Conservation (phyloP, 2,329 filamentous ascomycete genomes). For the Calonectria pauciramosa region DNA sequence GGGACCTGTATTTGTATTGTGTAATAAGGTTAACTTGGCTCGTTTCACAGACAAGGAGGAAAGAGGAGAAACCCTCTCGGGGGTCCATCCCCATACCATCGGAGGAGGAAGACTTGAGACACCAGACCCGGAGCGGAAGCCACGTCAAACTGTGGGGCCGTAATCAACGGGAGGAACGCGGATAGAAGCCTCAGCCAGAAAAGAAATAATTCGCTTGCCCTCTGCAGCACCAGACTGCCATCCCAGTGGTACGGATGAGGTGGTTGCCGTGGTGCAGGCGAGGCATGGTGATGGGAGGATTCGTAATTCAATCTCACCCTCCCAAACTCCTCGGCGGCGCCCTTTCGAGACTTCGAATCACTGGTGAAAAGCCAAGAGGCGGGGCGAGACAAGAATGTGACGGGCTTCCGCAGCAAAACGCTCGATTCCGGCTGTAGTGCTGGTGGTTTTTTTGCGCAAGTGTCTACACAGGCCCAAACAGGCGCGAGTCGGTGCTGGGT, state of each 20-base stretch:
- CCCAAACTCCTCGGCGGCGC: neutral
- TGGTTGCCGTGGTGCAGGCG: neutral
- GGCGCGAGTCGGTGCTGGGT: neutral
- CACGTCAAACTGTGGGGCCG: neutral
- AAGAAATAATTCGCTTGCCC: neutral
- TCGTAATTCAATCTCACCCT: neutral
- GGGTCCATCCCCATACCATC: neutral
- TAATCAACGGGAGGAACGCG: neutral
- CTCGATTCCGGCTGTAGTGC: neutral
- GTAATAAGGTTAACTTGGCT: neutral
- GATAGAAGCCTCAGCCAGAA: neutral
- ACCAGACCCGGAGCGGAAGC: neutral
- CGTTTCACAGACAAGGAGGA: neutral
- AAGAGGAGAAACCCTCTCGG: neutral
- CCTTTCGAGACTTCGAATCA: neutral
- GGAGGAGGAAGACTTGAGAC: neutral
- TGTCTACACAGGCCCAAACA: neutral
- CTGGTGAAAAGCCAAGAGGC: slow-evolving; percentile 7
- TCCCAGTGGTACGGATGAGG: neutral
- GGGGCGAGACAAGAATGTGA: slow-evolving; percentile 10
- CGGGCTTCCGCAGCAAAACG: neutral
- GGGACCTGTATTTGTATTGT: neutral
- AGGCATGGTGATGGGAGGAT: neutral
- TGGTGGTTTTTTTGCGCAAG: neutral
- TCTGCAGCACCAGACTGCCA: neutral